Conservation (phyloP, 371 early-diverging fungal genomes). For the Mortierella sp. region DNA sequence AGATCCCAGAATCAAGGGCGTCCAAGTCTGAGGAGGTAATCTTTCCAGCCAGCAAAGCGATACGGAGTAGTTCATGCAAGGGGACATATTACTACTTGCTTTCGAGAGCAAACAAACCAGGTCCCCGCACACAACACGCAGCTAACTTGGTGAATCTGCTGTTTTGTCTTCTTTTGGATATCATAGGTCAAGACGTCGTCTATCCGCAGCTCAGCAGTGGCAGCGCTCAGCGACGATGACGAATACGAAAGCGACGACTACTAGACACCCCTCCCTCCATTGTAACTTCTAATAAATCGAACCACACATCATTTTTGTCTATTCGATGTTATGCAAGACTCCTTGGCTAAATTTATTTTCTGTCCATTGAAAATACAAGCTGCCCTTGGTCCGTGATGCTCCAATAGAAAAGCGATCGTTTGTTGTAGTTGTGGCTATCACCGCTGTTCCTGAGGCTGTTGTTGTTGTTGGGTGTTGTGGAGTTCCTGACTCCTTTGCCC, state of each 20-base stretch:
- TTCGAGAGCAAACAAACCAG: not conserved
- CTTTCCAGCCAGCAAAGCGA: not conserved
- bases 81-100: conserved; percentile 51
- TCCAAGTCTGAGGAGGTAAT: conserved; percentile 41
- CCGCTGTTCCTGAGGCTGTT: no score
- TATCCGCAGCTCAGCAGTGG: conserved; percentile 64
- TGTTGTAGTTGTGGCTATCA: not conserved
- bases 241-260: conserved; percentile 66
- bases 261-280: not conserved
- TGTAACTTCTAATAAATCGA: not conserved
- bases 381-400: not conserved
- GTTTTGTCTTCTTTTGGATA: not conserved
- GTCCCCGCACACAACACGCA: not conserved
- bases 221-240: conserved; percentile 74
- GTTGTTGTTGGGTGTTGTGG: no score
- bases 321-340: not conserved
- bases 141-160: not conserved
- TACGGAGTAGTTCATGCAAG: conserved; percentile 31
- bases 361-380: not conserved
- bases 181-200: conserved; percentile 41
- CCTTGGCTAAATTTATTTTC: not conserved
- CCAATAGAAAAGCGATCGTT: not conserved
- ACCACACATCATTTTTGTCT: not conserved
- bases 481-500: no score
- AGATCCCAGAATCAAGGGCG: conserved; percentile 42